These are phyloP conservation scores for Cornus florida DNA, from an alignment of 148 eudicot species.

Conservation along the genomic window DNA sequence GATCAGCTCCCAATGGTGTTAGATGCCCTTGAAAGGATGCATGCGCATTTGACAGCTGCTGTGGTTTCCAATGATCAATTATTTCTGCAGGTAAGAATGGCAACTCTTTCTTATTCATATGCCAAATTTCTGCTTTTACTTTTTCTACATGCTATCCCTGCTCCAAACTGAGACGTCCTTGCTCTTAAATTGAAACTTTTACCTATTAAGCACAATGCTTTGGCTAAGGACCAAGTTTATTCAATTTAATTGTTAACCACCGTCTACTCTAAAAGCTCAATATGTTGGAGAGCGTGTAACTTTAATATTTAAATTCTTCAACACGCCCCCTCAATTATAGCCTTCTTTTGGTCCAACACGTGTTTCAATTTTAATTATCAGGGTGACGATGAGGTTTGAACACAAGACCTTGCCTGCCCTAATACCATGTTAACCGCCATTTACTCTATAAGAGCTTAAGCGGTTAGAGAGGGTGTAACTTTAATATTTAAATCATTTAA, in stretches of 20 bases:
- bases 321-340: no score
- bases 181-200: background rate
- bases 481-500: no score
- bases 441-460: no score
- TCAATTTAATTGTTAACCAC: background rate
- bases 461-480: no score
- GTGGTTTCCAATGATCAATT: conserved; percentile 82
- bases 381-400: no score
- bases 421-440: no score
- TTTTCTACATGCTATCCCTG: background rate
- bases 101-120: background rate
- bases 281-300: no score
- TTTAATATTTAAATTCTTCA: no score
- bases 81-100: conserved; percentile 66
- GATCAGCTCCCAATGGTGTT: conserved; percentile 71
- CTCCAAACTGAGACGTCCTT: background rate
- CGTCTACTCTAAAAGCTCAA: no score
- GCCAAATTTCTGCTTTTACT: background rate
- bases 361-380: no score
- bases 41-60: conserved; percentile 97
- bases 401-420: no score
- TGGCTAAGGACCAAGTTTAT: background rate
- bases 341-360: no score
- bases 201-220: background rate
- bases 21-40: conserved; percentile 88